Evolutionary conservation across 1,284 basidiomycete species (phyloP).

Genomic region (Meripilus lineatus): DNA sequence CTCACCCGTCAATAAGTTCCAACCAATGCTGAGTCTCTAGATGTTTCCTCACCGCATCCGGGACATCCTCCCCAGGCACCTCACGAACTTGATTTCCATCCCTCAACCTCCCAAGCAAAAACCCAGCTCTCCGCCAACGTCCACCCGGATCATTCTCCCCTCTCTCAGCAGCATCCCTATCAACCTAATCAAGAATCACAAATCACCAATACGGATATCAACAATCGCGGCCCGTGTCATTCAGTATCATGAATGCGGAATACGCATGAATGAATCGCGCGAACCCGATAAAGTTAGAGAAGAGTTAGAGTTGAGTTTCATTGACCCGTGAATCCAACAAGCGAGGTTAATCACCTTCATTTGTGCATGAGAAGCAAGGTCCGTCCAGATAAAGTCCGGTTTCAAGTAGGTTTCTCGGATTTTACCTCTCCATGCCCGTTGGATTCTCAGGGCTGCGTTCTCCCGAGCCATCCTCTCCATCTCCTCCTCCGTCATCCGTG

Average conservation of each 20-base stretch:
- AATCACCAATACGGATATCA: neutral
- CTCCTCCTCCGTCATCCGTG: conserved; percentile 12
- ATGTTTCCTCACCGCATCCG: conserved; percentile 36
- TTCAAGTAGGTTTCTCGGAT: conserved; percentile 25
- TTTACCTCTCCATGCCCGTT: conserved; percentile 27
- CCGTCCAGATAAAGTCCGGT: conserved; percentile 39
- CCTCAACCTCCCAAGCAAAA: conserved; percentile 37
- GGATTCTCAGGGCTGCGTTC: conserved; percentile 25
- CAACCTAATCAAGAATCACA: conserved; percentile 25
- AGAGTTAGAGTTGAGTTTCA: too few relatives aligned
- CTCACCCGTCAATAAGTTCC: conserved; percentile 60
- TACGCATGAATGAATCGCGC: too few relatives aligned
- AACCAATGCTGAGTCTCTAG: conserved; percentile 61
- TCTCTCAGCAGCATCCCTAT: conserved; percentile 34
- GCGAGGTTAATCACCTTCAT: conserved; percentile 30
- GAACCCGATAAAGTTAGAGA: too few relatives aligned
- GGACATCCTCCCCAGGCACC: conserved; percentile 23
- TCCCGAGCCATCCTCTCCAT: conserved; percentile 15
- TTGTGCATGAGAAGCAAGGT: conserved; percentile 35
- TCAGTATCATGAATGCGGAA: neutral
- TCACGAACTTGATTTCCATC: conserved; percentile 38
- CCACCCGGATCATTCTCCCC: conserved; percentile 39
- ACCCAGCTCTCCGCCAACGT: conserved; percentile 44
- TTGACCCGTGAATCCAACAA: too few relatives aligned
- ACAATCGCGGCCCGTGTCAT: neutral